Evolutionary conservation across 2,329 filamentous ascomycete genomes (phyloP), one percentile per base, ranked within the genome.

Genomic region (Epichloe typhina): DNA sequence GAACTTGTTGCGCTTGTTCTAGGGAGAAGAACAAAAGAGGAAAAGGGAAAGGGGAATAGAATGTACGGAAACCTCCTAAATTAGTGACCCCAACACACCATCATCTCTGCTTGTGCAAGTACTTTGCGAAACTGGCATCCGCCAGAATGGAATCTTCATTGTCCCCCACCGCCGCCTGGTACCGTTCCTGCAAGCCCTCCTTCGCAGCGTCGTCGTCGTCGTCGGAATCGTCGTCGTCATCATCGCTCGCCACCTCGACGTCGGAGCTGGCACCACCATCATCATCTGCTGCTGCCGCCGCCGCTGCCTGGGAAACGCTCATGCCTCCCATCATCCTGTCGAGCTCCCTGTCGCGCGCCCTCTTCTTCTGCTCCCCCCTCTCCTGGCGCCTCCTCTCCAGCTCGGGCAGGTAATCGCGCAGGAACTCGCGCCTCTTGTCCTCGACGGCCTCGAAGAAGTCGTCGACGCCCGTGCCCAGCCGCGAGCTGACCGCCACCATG

Each of bases 271-370:
- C 44, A 68, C 58, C 21, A 1, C 56, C 57, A 1, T 0, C 26
- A 8, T 26, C 23, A 7, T 7, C 26, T 8, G 23, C 7, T 3
- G 7, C 23, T 1, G 23, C 23, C 0, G 26, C 23, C 1, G 23
- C 6, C 3, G 8, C 26, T 31, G 8, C 8, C 26, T 9, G 26
- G 26, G 26, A 31, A 56, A 77, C 73, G 2, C 72, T 72, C 87
- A 98, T 95, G 58, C 93, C 91, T 91, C 85, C 84, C 89, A 98
- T 95, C 73, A 98, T 81, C 71, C 88, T 89, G 54, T 86, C 87
- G 31, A 98, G 70, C 65, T 98, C 90, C 61, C 84, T 80, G 61
- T 95, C 83, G 44, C 89, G 76, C 31, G 79, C 70, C 52, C 77
- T 77, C 54, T 80, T 75, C 72, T 90, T 91, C 58, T 82, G 76